Percentiles rank a stretch among this genome's conserved stretches.
phyloP scores from a whole-genome alignment of 2,329 filamentous ascomycete species.

The Colletotrichum sojae region DNA sequence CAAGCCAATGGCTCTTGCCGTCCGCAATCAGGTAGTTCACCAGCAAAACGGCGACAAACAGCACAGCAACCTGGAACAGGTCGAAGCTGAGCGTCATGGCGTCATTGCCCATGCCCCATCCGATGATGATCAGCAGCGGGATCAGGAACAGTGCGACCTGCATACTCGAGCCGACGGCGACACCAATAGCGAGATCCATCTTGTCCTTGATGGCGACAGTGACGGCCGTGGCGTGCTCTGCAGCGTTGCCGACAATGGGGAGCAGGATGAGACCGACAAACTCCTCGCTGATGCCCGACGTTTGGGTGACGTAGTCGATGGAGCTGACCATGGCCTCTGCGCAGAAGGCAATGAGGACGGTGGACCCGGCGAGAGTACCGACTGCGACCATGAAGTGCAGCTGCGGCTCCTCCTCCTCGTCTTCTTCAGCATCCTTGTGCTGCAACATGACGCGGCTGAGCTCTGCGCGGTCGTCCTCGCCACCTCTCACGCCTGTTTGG shows the following conservation, averaged over 20 bases:
- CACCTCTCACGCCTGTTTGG: constrained; percentile 48
- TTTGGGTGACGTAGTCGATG: constrained; percentile 76
- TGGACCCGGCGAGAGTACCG: constrained; percentile 78
- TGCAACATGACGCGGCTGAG: constrained; percentile 62
- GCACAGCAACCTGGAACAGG: constrained; percentile 87
- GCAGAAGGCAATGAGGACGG: constrained; percentile 84
- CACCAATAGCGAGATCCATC: constrained; percentile 86
- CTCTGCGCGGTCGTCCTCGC: constrained; percentile 55
- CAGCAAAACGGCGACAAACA: constrained; percentile 87
- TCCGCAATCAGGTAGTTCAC: constrained; percentile 90
- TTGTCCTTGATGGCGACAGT: constrained; percentile 87
- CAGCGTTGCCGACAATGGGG: constrained; percentile 87
- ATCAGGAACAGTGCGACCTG: constrained; percentile 86
- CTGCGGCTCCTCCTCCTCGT: constrained; percentile 81
- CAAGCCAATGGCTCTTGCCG: constrained; percentile 86
- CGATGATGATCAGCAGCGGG: constrained; percentile 81
- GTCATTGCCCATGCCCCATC: constrained; percentile 80
- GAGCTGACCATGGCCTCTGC: constrained; percentile 84
- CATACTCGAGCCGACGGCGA: constrained; percentile 85
- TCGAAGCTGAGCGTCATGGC: constrained; percentile 89
- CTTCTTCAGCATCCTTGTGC: constrained; percentile 70
- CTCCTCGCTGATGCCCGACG: constrained; percentile 75
- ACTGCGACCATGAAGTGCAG: constrained; percentile 81
- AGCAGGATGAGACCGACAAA: constrained; percentile 86
- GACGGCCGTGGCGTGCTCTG: constrained; percentile 85